phyloP scores from a whole-genome alignment of 202 grass and related monocot species.

The Panicum hallii region DNA sequence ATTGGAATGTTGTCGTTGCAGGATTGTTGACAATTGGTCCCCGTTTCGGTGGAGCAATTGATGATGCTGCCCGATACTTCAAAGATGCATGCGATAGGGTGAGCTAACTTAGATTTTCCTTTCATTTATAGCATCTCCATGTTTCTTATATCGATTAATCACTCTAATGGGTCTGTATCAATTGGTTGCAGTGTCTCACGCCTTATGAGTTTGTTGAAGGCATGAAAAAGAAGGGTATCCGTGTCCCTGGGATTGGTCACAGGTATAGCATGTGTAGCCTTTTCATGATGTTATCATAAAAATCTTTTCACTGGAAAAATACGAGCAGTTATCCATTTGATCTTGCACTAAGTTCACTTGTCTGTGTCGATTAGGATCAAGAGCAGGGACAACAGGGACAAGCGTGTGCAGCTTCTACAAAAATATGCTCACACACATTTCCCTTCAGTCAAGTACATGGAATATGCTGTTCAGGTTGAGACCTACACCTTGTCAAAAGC shows the following conservation, averaged over 20 bases:
- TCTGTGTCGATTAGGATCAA: slow-evolving; percentile 71
- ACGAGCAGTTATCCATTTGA: not conserved
- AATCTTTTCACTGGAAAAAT: slow-evolving; percentile 1
- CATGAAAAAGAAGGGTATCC: slow-evolving; percentile 99
- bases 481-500: slow-evolving; percentile 94
- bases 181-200: slow-evolving; percentile 64
- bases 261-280: slow-evolving; percentile 56
- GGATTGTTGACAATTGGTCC: slow-evolving; percentile 97
- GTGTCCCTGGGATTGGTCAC: slow-evolving; percentile 97
- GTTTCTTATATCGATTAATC: slow-evolving; percentile 22
- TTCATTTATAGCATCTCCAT: slow-evolving; percentile 9
- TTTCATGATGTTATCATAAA: slow-evolving; percentile 31
- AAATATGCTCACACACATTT: slow-evolving; percentile 95
- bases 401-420: slow-evolving; percentile 93
- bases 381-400: slow-evolving; percentile 98
- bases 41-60: slow-evolving; percentile 98
- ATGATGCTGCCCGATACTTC: slow-evolving; percentile 96
- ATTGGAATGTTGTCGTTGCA: slow-evolving; percentile 36
- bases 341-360: slow-evolving; percentile 31
- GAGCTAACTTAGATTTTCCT: slow-evolving; percentile 34
- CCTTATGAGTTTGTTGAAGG: slow-evolving; percentile 98
- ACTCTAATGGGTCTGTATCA: slow-evolving; percentile 30
- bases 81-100: slow-evolving; percentile 96
- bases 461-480: slow-evolving; percentile 91
- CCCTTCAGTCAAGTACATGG: slow-evolving; percentile 95